Evolutionary conservation across 2,329 filamentous ascomycete species (phyloP), one percentile per base, ranked within the genome.

Genomic region (Apiospora pterosperma): DNA sequence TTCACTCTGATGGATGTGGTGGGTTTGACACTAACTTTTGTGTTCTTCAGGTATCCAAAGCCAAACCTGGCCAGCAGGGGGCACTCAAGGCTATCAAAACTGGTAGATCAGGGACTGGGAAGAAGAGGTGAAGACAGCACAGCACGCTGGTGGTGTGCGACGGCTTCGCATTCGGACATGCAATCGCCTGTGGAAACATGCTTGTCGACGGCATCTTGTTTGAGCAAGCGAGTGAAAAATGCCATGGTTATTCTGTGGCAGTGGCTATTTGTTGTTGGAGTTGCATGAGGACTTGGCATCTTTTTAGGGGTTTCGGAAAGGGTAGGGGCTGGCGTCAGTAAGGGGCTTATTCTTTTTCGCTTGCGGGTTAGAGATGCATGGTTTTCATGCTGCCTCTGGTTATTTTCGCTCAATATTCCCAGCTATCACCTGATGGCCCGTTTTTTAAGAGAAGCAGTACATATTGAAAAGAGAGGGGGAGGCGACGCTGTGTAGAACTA

Each of bases 41-140:
- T 25, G 34, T 8, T 62, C 19, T 11, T 11, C 21, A 66, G 65
- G 65, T 66, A 19, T 66, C 65, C 36, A 66, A 66, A 64, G 65
- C 65, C 14, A 66, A 66, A 41, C 59, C 65, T 7, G 60, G 62
- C 5, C 65, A 66, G 19, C 62, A 41, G 8, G 62, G 65, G 1
- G 16, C 65, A 8, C 65, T 66, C 28, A 66, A 66, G 28, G 59
- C 65, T 5, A 36, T 66, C 59, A 66, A 64, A 60, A 66, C 65
- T 11, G 62, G 65, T 11, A 36, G 58, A 8, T 55, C 48, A 5
- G 48, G 48, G 2, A 55, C 48, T 11, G 19, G 31, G 25, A 55
- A 55, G 48, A 55, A 31, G 28, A 55, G n/a, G 38, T 41, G 16
- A 41, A n/a, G 38, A 19, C 38, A 41, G 19, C 38, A 41, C 16